Base-by-base conservation (phyloP, 495 filamentous ascomycete genomes). In the Daldinia bambusicola region DNA sequence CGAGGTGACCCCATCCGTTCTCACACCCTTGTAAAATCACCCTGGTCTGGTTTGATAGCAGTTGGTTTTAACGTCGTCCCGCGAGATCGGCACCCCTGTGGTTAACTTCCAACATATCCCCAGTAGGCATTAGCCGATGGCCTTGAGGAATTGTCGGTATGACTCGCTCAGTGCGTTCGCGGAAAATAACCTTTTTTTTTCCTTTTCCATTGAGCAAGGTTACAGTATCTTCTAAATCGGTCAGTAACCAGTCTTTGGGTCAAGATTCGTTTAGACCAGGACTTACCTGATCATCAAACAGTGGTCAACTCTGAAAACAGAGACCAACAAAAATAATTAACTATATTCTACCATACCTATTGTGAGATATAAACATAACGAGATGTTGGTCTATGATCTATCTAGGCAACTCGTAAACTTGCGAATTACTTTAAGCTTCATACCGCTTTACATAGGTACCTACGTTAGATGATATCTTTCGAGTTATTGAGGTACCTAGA, bases 131-230 rank as follows among this genome's bases (percentile, higher is more conserved):
- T 22, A 48, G 43, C 43, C 16, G 43, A 48, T 22, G 12, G 12
- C 43, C 43, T 48, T 48, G 43, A 48, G 20, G 18, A 48, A 48
- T 48, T 48, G 43, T 48, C 43, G 43, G 43, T 48, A 48, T 48
- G 43, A 0, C 43, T 48, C 43, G 20, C 18, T 13, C 20, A 48
- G 43, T 48, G 18, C 18, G 16, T 48, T 26, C 26, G 26, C 26
- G 26, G 3, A 26, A 26, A 26, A 26, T 26, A 26, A 26, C 43
- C 6, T 22, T 2, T 48, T 20, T 48, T 20, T 20, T 48, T 12
- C 7, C 9, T 12, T 48, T 18, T 22, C 43, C 18, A 8, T 6
- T 8, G 16, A 18, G 18, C 43, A 48, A 48, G 43, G 43, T 48
- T 48, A 16, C 20, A 2, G 43, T 9, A 22, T 48, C 4, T 22